Conservation (phyloP, 2,329 filamentous ascomycete genomes). For the Pestalotiopsis sp. region DNA sequence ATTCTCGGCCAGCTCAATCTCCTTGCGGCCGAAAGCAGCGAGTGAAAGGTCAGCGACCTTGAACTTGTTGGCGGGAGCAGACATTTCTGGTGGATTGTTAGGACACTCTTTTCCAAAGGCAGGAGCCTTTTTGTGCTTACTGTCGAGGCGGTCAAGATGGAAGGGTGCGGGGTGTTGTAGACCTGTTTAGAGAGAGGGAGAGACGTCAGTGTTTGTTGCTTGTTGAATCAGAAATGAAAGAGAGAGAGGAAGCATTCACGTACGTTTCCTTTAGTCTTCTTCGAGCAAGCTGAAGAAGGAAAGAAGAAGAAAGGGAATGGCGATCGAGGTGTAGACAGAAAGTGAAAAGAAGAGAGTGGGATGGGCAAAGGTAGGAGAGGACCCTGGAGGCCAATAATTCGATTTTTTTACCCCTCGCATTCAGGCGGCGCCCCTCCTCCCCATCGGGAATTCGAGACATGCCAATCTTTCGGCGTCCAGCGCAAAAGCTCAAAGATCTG, state of each 20-base stretch:
- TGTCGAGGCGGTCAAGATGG: conserved; percentile 13
- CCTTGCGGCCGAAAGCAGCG: conserved; percentile 96
- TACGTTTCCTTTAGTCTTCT: conserved; percentile 3
- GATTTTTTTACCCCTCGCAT: conserved; percentile 9
- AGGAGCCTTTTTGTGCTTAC: background rate
- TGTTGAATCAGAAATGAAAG: background rate
- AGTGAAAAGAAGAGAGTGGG: conserved; percentile 23
- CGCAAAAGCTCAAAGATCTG: background rate
- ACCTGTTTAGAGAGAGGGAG: background rate
- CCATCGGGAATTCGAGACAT: background rate
- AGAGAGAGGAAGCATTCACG: background rate
- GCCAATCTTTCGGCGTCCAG: background rate
- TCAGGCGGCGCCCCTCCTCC: background rate
- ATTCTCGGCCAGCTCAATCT: conserved; percentile 96
- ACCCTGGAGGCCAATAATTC: conserved; percentile 17
- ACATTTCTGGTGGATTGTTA: conserved; percentile 41
- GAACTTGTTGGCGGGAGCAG: conserved; percentile 87
- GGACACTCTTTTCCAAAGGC: background rate
- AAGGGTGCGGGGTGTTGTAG: conserved; percentile 12
- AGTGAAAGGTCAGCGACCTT: conserved; percentile 98
- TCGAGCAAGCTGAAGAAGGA: conserved; percentile 25
- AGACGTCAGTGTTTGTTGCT: background rate
- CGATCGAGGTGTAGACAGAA: conserved; percentile 18
- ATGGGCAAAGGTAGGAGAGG: conserved; percentile 25
- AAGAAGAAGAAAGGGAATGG: conserved; percentile 21